Evolutionary conservation across 2,329 filamentous ascomycete genomes (phyloP), one percentile per base, ranked within the genome.

Genomic region (Pseudogymnoascus sp.): DNA sequence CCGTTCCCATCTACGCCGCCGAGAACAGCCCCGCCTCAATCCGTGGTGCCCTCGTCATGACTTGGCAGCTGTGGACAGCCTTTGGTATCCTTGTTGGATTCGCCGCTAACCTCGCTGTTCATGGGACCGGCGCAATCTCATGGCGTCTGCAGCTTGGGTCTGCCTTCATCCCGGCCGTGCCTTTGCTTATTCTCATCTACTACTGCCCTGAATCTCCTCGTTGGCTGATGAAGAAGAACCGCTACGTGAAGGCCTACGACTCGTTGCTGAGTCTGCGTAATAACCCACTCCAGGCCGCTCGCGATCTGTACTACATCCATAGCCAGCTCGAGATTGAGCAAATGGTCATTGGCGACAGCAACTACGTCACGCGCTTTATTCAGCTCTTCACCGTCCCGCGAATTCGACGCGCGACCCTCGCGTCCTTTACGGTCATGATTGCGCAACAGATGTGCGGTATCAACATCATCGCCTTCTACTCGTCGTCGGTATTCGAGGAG

Each of bases 1-100:
- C 78, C 55, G 86, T 90, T 1, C 88, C 89, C 0, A 84, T 92
- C 26, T 92, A 89, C 66, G 85, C 86, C 0, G 88, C 88, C 2
- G 88, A 91, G 71, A 88, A 83, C 61, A 82, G 85, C 0, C 88
- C 88, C 0, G 83, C 86, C 0, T 71, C 77, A 1, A 85, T 90
- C 58, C 82, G 88, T 69, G 88, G 88, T 64, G 87, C 85, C 3
- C 76, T 92, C 15, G 88, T 92, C 63, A 92, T 92, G 88, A 85
- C 84, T 63, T 92, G 89, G 88, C 86, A 92, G 73, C 75, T 87
- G 71, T 87, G 83, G 82, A 84, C 79, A 2, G 79, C 79, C 1
- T 82, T 84, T 67, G 82, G 82, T 48, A 84, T 84, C 63, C 78
- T 83, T 65, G 72, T 83, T 13, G 84, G 84, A 28, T 85, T 80